Evolutionary conservation across 2,329 filamentous ascomycete species (phyloP).

Genomic region (Cytospora chrysosperma): DNA sequence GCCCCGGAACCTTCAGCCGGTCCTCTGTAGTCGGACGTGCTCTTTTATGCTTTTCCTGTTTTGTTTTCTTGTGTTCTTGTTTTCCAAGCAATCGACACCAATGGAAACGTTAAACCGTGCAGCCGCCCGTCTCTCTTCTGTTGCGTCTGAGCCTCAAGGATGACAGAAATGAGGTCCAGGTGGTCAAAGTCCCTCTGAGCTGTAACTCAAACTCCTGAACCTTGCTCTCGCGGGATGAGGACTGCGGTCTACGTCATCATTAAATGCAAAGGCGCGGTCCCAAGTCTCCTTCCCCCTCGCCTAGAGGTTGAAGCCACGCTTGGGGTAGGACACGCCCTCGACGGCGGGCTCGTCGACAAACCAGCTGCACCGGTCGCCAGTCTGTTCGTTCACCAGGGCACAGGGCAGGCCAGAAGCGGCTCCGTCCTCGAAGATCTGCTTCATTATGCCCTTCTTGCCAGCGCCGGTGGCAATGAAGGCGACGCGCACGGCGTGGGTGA

Average conservation of each 20-base stretch:
- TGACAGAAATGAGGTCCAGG: neutral
- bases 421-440: constrained; percentile 85
- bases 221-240: constrained; percentile 11
- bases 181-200: constrained; percentile 3
- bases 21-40: neutral
- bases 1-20: neutral
- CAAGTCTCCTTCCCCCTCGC: constrained; percentile 42
- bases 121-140: neutral
- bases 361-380: constrained; percentile 88
- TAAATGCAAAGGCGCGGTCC: constrained; percentile 8
- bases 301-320: constrained; percentile 63
- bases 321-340: constrained; percentile 79
- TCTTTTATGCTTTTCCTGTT: constrained; percentile 15
- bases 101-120: neutral
- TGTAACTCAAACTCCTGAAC: constrained; percentile 12
- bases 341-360: constrained; percentile 87
- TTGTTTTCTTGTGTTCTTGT: neutral
- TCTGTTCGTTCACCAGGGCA: constrained; percentile 80
- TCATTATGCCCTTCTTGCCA: constrained; percentile 89
- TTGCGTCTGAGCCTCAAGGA: too few species aligned
- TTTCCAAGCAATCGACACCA: constrained; percentile 8
- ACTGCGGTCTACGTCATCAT: neutral
- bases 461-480: constrained; percentile 89
- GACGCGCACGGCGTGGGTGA: constrained; percentile 81
- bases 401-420: constrained; percentile 69